Base-by-base conservation (phyloP, 768 basidiomycete species). In the Neoboletus magnificus region DNA sequence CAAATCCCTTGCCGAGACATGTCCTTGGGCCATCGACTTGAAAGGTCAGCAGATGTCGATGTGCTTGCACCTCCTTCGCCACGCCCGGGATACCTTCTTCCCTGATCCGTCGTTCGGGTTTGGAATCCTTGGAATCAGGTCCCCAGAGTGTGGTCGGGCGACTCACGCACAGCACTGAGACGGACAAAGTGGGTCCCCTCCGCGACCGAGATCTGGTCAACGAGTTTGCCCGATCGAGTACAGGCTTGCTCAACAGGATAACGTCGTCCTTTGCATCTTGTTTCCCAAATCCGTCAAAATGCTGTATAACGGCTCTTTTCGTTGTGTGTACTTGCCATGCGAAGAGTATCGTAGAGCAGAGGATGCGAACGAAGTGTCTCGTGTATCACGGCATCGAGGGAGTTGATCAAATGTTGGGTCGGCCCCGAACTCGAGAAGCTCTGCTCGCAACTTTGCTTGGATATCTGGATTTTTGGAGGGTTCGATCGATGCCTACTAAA, bases 91-190 rank as follows among this genome's bases (percentile, higher is more conserved):
- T 60, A 1, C 70, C 66, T 15, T 68, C 69, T 5, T 70, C 67
- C 5, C 60, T 60, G 10, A 88, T 70, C 87, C 88, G 89, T 6
- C 87, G 74, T 51, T 83, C 82, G 0, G 87, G 87, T 39, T 78
- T 73, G 66, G 84, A 90, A 45, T 77, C 76, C 23, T 77, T 75
- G 4, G 84, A 78, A 54, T 84, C 79, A 0, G 74, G 62, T 2
- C 87, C 87, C 87, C 88, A 89, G 32, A 86, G 65, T 1, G 66
- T 68, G 50, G 74, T 74, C n/a, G 80, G 78, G 7, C 72, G 66
- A 65, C 87, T 86, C 47, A 83, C 73, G 20, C 71, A 69, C 7
- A 65, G 50, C 29, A 84, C 74, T 2, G 80, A 77, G 3, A 78
- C 65, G 12, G 71, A 55, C 29, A 88, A n/a, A 54, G 1, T 62